phyloP scores from a whole-genome alignment of 495 filamentous ascomycete genomes.

The Astrocystis sublimbata region DNA sequence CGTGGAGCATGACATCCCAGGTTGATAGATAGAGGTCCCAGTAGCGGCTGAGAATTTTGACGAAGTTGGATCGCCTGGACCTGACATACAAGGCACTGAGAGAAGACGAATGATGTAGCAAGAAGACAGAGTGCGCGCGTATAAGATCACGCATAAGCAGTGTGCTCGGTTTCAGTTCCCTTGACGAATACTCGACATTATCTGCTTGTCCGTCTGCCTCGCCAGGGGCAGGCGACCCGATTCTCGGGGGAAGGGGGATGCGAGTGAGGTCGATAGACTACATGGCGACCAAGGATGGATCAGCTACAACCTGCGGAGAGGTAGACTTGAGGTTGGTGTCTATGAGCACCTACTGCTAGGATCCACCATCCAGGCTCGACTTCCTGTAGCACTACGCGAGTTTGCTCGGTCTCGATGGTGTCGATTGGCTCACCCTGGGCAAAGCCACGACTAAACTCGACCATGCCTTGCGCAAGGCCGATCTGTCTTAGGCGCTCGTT shows the following conservation, averaged over 20 bases:
- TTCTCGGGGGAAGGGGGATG: constrained; percentile 46
- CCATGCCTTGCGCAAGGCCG: constrained; percentile 97
- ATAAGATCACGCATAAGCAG: constrained; percentile 78
- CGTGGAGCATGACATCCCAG: constrained; percentile 89
- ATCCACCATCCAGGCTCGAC: constrained; percentile 90
- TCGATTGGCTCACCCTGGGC: constrained; percentile 74
- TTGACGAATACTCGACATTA: constrained; percentile 72
- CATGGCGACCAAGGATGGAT: not conserved
- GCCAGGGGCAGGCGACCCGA: constrained; percentile 23
- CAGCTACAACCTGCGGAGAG: constrained; percentile 4
- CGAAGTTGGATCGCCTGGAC: constrained; percentile 47
- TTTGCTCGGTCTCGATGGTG: constrained; percentile 87
- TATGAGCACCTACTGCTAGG: constrained; percentile 67
- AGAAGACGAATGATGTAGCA: constrained; percentile 78
- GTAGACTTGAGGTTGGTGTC: not conserved
- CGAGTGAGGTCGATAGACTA: constrained; percentile 77
- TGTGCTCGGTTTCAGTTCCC: constrained; percentile 81
- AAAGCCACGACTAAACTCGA: constrained; percentile 88
- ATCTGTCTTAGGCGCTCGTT: constrained; percentile 89
- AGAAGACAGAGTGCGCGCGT: constrained; percentile 79
- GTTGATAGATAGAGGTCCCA: constrained; percentile 79
- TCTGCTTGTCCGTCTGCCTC: constrained; percentile 33
- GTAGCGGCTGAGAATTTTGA: constrained; percentile 69
- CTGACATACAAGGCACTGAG: constrained; percentile 66
- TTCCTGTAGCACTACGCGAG: constrained; percentile 79